A percentile compares a stretch with the other conserved stretches of the same genome.
Evolutionary conservation across 2,329 filamentous ascomycete genomes (phyloP).

Genomic region (Penicillium sp.): DNA sequence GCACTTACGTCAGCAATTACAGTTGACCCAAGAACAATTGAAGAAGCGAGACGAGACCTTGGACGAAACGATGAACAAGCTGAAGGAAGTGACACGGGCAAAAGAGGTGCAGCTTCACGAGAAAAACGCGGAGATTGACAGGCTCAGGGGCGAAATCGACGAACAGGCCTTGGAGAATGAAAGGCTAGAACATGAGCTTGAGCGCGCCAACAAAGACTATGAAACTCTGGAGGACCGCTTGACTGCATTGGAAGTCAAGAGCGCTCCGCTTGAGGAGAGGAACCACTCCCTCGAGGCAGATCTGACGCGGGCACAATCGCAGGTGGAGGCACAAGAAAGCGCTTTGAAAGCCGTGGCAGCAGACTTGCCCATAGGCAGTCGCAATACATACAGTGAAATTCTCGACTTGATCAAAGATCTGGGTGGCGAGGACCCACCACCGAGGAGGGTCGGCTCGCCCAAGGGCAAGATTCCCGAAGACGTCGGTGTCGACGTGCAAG

Average conservation of each 20-base stretch:
- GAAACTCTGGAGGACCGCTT: slow-evolving; percentile 30
- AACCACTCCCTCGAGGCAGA: slow-evolving; percentile 34
- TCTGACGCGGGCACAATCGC: slow-evolving; percentile 29
- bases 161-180: slow-evolving; percentile 32
- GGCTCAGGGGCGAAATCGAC: slow-evolving; percentile 31
- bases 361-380: slow-evolving; percentile 29
- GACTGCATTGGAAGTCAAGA: slow-evolving; percentile 30
- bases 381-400: slow-evolving; percentile 37
- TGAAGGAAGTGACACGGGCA: slow-evolving; percentile 28
- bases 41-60: slow-evolving; percentile 30
- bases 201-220: slow-evolving; percentile 29
- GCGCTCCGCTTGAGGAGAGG: slow-evolving; percentile 34
- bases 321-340: slow-evolving; percentile 33
- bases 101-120: slow-evolving; percentile 33
- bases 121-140: slow-evolving; percentile 34
- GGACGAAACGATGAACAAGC: slow-evolving; percentile 27
- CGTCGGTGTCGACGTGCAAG: slow-evolving; percentile 13
- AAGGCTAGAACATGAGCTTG: slow-evolving; percentile 30
- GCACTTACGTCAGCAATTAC: slow-evolving; percentile 29
- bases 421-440: slow-evolving; percentile 18
- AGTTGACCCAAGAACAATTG: slow-evolving; percentile 29
- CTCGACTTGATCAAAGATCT: slow-evolving; percentile 34
- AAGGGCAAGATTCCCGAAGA: slow-evolving; percentile 16
- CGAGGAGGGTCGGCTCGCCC: slow-evolving; percentile 8
- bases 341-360: slow-evolving; percentile 34